Percentiles rank a stretch among this genome's conserved stretches.
phyloP scores from a whole-genome alignment of 129 eudicot species.

The Calendula officinalis region DNA sequence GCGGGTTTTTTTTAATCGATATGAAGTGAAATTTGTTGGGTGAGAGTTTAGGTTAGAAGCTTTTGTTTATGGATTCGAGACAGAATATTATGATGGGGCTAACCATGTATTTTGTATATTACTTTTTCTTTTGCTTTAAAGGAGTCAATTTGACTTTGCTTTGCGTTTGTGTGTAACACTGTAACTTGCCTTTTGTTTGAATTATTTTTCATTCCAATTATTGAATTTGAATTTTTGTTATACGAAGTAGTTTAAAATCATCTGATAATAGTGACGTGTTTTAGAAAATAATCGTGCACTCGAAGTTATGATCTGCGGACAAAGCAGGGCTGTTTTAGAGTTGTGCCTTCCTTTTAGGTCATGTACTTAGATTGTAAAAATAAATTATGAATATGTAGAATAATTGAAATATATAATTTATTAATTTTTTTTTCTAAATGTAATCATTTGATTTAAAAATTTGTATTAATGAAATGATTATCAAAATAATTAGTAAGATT shows the following conservation, averaged over 20 bases:
- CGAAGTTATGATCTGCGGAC: no score
- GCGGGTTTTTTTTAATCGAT: constrained; percentile 1
- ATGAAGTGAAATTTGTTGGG: constrained; percentile 20
- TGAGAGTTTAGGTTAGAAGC: constrained; percentile 31
- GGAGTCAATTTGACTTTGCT: constrained; percentile 19
- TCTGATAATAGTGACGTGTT: no score
- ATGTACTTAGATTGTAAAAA: neutral
- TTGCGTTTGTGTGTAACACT: constrained; percentile 15
- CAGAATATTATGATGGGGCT: constrained; percentile 15
- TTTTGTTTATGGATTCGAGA: constrained; percentile 17
- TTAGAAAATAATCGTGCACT: no score
- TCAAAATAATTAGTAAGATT: no score
- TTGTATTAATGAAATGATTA: no score
- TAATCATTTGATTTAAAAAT: no score
- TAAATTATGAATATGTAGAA: no score
- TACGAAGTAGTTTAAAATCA: neutral
- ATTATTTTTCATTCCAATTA: neutral
- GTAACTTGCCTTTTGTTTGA: neutral
- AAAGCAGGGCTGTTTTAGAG: no score
- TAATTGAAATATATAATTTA: no score
- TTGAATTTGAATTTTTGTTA: neutral
- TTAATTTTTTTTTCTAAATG: no score
- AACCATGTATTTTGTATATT: constrained; percentile 22
- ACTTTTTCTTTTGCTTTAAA: constrained; percentile 17
- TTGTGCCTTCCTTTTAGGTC: no score